Conservation (phyloP, 176 grass and related monocot species). For the Cymbopogon citratus region DNA sequence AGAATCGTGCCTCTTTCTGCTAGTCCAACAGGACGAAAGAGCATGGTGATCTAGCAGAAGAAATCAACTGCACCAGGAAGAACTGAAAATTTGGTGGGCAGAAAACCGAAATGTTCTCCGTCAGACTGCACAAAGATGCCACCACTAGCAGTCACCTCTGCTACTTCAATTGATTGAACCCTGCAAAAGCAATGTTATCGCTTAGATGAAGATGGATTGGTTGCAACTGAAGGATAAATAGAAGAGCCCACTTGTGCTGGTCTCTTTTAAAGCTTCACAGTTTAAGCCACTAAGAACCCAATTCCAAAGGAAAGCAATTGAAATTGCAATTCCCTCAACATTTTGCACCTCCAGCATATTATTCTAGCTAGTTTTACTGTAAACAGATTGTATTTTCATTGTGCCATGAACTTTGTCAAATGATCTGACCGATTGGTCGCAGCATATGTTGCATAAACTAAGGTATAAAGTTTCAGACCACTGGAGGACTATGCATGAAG, state of each 20-base stretch:
- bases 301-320: background rate
- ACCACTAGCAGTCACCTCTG: conserved; percentile 36
- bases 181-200: conserved; percentile 31
- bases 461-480: background rate
- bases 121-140: conserved; percentile 83
- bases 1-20: conserved; percentile 3
- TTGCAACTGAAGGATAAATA: background rate
- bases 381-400: background rate
- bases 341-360: background rate
- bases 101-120: conserved; percentile 84
- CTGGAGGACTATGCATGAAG: background rate
- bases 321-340: background rate
- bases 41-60: conserved; percentile 43
- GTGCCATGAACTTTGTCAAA: background rate
- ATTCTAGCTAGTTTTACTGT: background rate
- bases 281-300: background rate
- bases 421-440: background rate
- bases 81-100: conserved; percentile 70
- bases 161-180: conserved; percentile 77
- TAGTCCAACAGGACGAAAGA: background rate
- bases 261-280: background rate
- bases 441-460: background rate
- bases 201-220: background rate
- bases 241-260: background rate
- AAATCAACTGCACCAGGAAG: conserved; percentile 69